A percentile compares a stretch with the other conserved stretches of the same genome.
Conservation (phyloP, 176 grass and related monocot genomes). For the Oryza glaberrima region DNA sequence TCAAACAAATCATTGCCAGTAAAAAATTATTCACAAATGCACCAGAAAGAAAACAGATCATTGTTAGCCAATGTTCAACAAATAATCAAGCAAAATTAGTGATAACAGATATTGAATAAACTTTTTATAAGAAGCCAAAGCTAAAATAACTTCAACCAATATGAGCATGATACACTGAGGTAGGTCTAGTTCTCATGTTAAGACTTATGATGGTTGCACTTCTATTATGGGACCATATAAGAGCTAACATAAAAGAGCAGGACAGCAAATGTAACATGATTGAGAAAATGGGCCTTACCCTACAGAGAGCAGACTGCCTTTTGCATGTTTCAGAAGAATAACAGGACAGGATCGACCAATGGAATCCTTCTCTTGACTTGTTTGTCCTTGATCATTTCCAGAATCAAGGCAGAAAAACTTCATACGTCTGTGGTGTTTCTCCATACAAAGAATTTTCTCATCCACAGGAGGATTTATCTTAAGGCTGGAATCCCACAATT, state of each 20-base stretch:
- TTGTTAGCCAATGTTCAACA: slow-evolving; percentile 28
- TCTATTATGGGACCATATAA: slow-evolving; percentile 4
- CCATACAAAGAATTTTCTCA: slow-evolving; percentile 65
- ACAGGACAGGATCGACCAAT: slow-evolving; percentile 54
- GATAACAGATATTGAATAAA: not conserved
- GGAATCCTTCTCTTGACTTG: slow-evolving; percentile 54
- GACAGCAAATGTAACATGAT: slow-evolving; percentile 16
- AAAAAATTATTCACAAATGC: slow-evolving; percentile 11
- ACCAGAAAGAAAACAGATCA: not conserved
- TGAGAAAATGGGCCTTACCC: slow-evolving; percentile 41
- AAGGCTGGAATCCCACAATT: slow-evolving; percentile 64
- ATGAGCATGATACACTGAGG: slow-evolving; percentile 13
- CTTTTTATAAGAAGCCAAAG: slow-evolving; percentile 19
- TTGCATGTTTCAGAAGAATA: slow-evolving; percentile 81
- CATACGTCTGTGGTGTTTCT: slow-evolving; percentile 64
- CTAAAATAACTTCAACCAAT: not conserved
- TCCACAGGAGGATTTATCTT: slow-evolving; percentile 64
- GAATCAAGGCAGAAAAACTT: slow-evolving; percentile 70
- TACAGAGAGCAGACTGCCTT: slow-evolving; percentile 11
- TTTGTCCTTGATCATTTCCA: slow-evolving; percentile 41
- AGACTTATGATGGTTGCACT: not conserved
- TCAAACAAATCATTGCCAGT: slow-evolving; percentile 19
- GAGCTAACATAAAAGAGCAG: slow-evolving; percentile 10
- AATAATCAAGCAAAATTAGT: not conserved
- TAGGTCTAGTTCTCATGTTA: not conserved